phyloP scores from a whole-genome alignment of 1,284 basidiomycete species.

The Afroboletus lepidellus region DNA sequence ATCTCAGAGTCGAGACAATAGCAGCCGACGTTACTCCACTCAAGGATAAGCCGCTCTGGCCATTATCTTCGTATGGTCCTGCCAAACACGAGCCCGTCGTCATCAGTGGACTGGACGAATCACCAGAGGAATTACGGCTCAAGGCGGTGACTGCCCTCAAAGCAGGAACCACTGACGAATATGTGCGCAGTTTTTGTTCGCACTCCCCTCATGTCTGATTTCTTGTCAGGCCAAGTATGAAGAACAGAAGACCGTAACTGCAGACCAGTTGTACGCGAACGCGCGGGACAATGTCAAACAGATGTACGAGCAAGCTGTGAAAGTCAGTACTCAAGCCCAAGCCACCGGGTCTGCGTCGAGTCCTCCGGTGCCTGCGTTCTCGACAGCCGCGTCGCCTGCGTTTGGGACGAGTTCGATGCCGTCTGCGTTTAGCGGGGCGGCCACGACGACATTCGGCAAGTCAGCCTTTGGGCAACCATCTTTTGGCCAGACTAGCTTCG shows the following conservation, averaged over 20 bases:
- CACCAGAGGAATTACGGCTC: slow-evolving; percentile 78
- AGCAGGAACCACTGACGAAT: slow-evolving; percentile 60
- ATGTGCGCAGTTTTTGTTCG: slow-evolving; percentile 39
- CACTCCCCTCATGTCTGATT: slow-evolving; percentile 3
- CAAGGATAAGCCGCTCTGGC: slow-evolving; percentile 76
- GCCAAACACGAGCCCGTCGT: slow-evolving; percentile 75
- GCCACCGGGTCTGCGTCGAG: background rate
- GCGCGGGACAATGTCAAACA: slow-evolving; percentile 49
- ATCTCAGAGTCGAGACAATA: slow-evolving; percentile 57
- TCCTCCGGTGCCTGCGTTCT: slow-evolving; percentile 22
- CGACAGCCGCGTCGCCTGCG: slow-evolving; percentile 22
- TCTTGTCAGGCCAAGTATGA: slow-evolving; percentile 55
- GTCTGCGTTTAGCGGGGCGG: slow-evolving; percentile 37
- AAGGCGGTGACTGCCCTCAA: slow-evolving; percentile 62
- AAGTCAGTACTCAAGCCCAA: slow-evolving; percentile 23
- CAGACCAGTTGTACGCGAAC: slow-evolving; percentile 43
- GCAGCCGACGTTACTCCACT: slow-evolving; percentile 56
- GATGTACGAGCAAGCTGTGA: slow-evolving; percentile 52
- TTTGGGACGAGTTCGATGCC: slow-evolving; percentile 16
- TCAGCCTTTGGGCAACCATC: slow-evolving; percentile 36
- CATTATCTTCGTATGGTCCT: slow-evolving; percentile 79
- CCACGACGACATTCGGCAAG: slow-evolving; percentile 37
- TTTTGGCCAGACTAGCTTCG: slow-evolving; percentile 39
- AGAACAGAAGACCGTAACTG: slow-evolving; percentile 40
- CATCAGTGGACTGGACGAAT: slow-evolving; percentile 69